Percentiles rank a stretch among this genome's conserved stretches.
phyloP scores from a whole-genome alignment of 345 rosid species.

The Gossypium bickii region DNA sequence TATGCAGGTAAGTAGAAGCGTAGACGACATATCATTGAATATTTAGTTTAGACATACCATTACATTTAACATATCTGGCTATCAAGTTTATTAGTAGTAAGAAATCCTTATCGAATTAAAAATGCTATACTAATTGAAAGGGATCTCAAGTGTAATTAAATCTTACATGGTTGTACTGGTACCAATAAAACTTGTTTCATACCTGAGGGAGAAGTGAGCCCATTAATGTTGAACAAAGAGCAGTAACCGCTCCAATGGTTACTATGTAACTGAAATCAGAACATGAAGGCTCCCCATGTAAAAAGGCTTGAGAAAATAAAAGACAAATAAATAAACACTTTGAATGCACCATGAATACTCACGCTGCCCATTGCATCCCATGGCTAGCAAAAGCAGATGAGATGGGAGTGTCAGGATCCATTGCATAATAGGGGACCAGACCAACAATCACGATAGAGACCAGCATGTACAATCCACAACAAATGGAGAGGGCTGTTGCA shows the following conservation, averaged over 20 bases:
- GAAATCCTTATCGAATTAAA: not conserved
- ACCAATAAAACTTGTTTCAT: constrained; percentile 1
- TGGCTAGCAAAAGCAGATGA: constrained; percentile 86
- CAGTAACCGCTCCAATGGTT: constrained; percentile 87
- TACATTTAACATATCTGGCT: not conserved
- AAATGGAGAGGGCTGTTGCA: constrained; percentile 72
- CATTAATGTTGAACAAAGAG: constrained; percentile 92
- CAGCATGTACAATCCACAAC: constrained; percentile 90
- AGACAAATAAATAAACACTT: not conserved
- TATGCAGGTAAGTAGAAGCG: not conserved
- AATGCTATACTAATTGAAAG: not conserved
- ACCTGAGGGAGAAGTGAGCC: constrained; percentile 98
- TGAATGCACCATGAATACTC: constrained; percentile 31
- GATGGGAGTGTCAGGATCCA: constrained; percentile 99
- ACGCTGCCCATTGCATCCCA: constrained; percentile 99
- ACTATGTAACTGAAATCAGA: constrained; percentile 60
- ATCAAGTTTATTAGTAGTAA: not conserved
- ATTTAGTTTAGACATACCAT: not conserved
- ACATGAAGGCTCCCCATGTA: not conserved
- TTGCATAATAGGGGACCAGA: constrained; percentile 81
- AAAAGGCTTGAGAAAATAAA: not conserved
- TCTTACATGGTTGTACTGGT: not conserved
- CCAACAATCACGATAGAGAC: constrained; percentile 90
- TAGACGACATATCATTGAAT: not conserved
- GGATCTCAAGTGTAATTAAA: not conserved